Evolutionary conservation across 345 rosid genomes (phyloP).

Genomic region (Trapa incisa): DNA sequence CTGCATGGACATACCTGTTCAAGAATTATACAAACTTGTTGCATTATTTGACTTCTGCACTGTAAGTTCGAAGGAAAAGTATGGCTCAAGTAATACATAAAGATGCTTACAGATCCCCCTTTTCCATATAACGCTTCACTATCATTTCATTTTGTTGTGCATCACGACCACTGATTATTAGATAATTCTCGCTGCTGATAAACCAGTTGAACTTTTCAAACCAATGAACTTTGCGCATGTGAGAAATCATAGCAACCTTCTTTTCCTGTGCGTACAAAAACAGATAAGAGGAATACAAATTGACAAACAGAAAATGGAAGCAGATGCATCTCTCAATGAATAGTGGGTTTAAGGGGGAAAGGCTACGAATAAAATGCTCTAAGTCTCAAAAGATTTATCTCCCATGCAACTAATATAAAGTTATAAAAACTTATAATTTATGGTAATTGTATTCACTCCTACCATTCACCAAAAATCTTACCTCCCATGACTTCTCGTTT

Average conservation of each 20-base stretch:
- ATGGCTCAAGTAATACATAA: background rate
- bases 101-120: constrained; percentile 81
- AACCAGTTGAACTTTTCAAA: constrained; percentile 99
- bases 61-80: background rate
- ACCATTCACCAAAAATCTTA: no score
- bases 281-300: constrained; percentile 5
- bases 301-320: constrained; percentile 2
- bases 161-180: constrained; percentile 93
- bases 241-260: constrained; percentile 75
- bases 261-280: constrained; percentile 43
- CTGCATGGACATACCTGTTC: constrained; percentile 90
- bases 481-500: background rate
- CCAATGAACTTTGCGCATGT: constrained; percentile 98
- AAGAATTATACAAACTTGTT: constrained; percentile 10
- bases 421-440: background rate
- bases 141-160: constrained; percentile 98
- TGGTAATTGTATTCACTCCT: background rate
- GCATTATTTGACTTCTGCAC: background rate
- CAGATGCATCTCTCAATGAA: background rate
- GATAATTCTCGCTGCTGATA: constrained; percentile 88
- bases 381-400: background rate
- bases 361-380: background rate
- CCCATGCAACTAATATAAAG: background rate
- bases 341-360: background rate
- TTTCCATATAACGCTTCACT: constrained; percentile 93